Percentiles rank a stretch among this genome's conserved stretches.
Evolutionary conservation across 352 stramenopile genomes (phyloP).

Genomic region (Phytophthora capsici): DNA sequence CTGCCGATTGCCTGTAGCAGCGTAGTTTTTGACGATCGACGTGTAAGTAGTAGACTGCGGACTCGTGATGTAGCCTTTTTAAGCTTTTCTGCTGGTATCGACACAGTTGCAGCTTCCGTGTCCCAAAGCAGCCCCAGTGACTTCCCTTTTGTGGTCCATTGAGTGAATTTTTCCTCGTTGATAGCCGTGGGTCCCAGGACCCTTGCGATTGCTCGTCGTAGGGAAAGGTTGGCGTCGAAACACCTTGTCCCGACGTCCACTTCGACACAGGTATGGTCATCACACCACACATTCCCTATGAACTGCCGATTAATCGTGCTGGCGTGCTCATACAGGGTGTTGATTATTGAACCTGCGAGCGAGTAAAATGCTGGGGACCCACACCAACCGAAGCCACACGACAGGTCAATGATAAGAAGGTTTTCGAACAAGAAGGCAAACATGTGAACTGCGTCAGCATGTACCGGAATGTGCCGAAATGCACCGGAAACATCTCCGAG

Average conservation of each 20-base stretch:
- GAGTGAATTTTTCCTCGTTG: background rate
- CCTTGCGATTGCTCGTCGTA: constrained; percentile 19
- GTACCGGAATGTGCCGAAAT: constrained; percentile 37
- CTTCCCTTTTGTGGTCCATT: background rate
- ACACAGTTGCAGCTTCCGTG: background rate
- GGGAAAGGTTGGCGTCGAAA: constrained; percentile 14
- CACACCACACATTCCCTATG: constrained; percentile 29
- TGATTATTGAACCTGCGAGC: constrained; percentile 21
- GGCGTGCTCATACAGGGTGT: constrained; percentile 16
- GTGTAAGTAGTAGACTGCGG: too few species aligned
- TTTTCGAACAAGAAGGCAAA: constrained; percentile 28
- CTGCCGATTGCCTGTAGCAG: background rate
- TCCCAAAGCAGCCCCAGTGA: background rate
- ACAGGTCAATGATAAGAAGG: constrained; percentile 27
- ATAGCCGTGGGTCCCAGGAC: constrained; percentile 6
- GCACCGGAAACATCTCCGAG: constrained; percentile 36
- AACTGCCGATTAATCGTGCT: constrained; percentile 1
- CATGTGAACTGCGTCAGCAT: constrained; percentile 29
- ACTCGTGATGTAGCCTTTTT: background rate
- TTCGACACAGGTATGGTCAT: constrained; percentile 34
- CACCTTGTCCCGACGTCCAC: background rate
- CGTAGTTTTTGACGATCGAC: too few species aligned
- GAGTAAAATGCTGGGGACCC: constrained; percentile 35
- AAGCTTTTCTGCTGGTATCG: background rate
- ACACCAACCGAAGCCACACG: constrained; percentile 27